Conservation (phyloP, 768 basidiomycete genomes). For the Rhodosporidiobolus sp. region DNA sequence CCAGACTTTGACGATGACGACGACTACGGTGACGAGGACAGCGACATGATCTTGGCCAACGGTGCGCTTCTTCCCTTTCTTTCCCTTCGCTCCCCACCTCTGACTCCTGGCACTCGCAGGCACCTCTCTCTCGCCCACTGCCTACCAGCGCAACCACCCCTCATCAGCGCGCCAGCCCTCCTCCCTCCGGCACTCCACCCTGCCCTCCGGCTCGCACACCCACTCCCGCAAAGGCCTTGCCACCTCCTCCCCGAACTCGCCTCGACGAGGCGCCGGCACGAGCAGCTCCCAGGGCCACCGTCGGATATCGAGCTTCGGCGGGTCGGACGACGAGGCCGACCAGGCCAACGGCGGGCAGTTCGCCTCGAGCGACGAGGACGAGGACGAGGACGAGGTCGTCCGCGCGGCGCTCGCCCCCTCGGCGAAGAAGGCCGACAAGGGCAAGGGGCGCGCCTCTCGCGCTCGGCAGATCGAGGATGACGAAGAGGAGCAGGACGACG, state of each 20-base stretch:
- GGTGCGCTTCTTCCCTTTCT: neutral
- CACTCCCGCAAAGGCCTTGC: conserved; percentile 5
- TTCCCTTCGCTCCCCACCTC: neutral
- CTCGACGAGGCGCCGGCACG: neutral
- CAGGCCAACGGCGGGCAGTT: neutral
- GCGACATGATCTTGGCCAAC: conserved; percentile 27
- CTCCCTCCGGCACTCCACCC: conserved; percentile 22
- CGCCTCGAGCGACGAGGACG: conserved; percentile 6
- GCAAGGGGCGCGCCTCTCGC: conserved; percentile 18
- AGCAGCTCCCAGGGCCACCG: neutral
- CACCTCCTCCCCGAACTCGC: conserved; percentile 2
- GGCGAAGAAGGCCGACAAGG: conserved; percentile 18
- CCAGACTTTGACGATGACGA: conserved; percentile 6
- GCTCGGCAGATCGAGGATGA: conserved; percentile 1
- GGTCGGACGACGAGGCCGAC: conserved; percentile 1
- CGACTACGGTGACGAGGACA: neutral
- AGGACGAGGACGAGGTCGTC: conserved; percentile 22
- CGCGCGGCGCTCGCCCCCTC: neutral
- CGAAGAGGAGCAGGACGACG: conserved; percentile 7
- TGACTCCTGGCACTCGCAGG: neutral
- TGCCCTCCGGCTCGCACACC: conserved; percentile 7
- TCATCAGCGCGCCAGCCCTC: conserved; percentile 17
- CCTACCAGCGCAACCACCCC: conserved; percentile 11
- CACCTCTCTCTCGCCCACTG: conserved; percentile 10
- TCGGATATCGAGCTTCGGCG: conserved; percentile 11